Base-by-base conservation (phyloP, 371 early-diverging fungal species). In the Phascolomyces articulosus region DNA sequence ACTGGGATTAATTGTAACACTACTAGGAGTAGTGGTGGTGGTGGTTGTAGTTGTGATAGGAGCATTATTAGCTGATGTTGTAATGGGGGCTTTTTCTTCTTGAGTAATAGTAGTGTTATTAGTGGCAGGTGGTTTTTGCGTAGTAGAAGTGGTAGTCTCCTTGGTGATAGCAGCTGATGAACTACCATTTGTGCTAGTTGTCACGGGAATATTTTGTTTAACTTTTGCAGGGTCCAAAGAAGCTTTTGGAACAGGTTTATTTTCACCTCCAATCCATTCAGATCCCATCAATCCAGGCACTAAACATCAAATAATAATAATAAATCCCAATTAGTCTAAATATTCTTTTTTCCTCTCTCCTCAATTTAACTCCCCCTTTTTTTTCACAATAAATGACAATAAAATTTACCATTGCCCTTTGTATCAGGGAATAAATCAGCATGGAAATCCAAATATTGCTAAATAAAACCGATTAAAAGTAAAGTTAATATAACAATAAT, bases 371-470 rank as follows among this genome's bases (percentile, higher is more conserved):
- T 10, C 24, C 4, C 23, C 13, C 13, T 16, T 48, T 21, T 55
- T 11, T 4, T 54, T 38, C 10, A 49, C 3, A 29, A 48, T 53
- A 21, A 2, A 21, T 27, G 8, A 16, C 20, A 11, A 2, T 16
- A 4, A 23, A 2, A 51, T 55, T 63, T 72, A 76, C 76, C 72
- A 18, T 69, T 65, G 7, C 87, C 86, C 20, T 80, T 79, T 10
- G 93, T 92, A 18, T 92, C 90, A 18, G 94, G 94, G 63, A 88
- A 95, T 9, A 95, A 68, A 40, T 93, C 93, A 15, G 79, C 70
- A 60, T 92, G 91, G 64, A 93, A 94, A 56, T 94, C 95, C 13
- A 89, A 73, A 61, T 91, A 87, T 38, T 84, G 79, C 79, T 90
- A 60, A 26, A 51, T 23, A 51, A 47, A 47, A 20, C 16, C 16